A percentile compares a stretch with the other conserved stretches of the same genome.
These are phyloP conservation scores for Cokeromyces recurvatus DNA, from an alignment of 371 early-diverging fungal genomes.

Conservation along the genomic window DNA sequence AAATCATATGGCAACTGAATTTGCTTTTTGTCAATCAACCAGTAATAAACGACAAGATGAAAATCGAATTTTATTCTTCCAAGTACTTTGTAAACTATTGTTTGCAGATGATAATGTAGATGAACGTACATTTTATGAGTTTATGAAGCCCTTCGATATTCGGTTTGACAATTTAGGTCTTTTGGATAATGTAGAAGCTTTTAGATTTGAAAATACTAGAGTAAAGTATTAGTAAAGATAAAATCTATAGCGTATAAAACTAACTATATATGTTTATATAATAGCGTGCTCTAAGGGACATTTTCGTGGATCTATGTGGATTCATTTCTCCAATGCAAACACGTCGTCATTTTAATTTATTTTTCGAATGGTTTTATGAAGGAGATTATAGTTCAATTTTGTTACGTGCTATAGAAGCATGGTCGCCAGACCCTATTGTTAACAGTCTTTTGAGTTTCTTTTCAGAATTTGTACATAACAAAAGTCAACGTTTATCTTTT, in stretches of 20 bases:
- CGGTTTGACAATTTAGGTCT: constrained; percentile 42
- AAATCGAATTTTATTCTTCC: constrained; percentile 68
- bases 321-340: constrained; percentile 66
- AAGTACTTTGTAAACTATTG: constrained; percentile 67
- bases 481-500: constrained; percentile 77
- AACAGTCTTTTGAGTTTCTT: constrained; percentile 73
- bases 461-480: constrained; percentile 77
- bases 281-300: constrained; percentile 51
- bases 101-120: constrained; percentile 64
- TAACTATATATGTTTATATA: too few relatives aligned
- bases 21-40: constrained; percentile 60
- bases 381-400: constrained; percentile 61
- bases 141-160: constrained; percentile 64
- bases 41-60: constrained; percentile 32
- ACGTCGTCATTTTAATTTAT: constrained; percentile 59
- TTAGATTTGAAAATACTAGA: constrained; percentile 36
- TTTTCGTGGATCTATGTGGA: constrained; percentile 81
- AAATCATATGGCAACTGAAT: constrained; percentile 64
- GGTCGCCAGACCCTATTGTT: constrained; percentile 60
- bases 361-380: constrained; percentile 83
- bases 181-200: constrained; percentile 28
- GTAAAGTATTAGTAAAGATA: constrained; percentile 22
- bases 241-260: too few relatives aligned
- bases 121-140: constrained; percentile 63
- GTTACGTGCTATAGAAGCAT: constrained; percentile 65